These are phyloP conservation scores for Phaffomyces opuntiae DNA, from an alignment of 805 yeast genomes.

Conservation along the genomic window DNA sequence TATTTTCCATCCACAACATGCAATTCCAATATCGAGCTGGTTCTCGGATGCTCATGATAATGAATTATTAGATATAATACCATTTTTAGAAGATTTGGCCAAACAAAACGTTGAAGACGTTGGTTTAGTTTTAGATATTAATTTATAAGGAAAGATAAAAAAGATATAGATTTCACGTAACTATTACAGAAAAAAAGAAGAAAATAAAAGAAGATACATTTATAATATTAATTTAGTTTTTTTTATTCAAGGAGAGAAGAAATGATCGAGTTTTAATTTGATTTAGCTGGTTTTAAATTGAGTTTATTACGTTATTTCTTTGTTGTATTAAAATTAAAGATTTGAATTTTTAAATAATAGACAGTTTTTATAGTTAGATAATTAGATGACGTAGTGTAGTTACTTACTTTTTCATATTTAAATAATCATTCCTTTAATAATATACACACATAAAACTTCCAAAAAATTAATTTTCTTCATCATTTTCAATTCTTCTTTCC, in stretches of 20 bases:
- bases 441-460: neutral
- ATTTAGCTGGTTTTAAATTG: conserved; percentile 2
- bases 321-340: no score
- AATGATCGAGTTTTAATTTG: no score
- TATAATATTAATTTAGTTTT: no score
- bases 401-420: no score
- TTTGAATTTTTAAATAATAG: conserved; percentile 6
- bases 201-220: no score
- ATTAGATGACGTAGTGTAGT: no score
- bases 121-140: conserved; percentile 75
- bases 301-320: no score
- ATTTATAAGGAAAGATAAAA: conserved; percentile 21
- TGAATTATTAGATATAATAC: conserved; percentile 86
- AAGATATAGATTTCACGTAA: neutral
- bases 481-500: neutral
- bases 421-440: neutral
- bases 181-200: neutral
- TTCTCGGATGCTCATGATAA: conserved; percentile 97
- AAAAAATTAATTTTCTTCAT: neutral
- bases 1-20: conserved; percentile 95
- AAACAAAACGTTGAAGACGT: conserved; percentile 72
- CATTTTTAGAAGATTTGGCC: conserved; percentile 82
- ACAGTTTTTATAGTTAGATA: neutral
- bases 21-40: conserved; percentile 96
- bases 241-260: no score